Conservation (phyloP, 371 early-diverging fungal species). For the Capniomyces stellatus region DNA sequence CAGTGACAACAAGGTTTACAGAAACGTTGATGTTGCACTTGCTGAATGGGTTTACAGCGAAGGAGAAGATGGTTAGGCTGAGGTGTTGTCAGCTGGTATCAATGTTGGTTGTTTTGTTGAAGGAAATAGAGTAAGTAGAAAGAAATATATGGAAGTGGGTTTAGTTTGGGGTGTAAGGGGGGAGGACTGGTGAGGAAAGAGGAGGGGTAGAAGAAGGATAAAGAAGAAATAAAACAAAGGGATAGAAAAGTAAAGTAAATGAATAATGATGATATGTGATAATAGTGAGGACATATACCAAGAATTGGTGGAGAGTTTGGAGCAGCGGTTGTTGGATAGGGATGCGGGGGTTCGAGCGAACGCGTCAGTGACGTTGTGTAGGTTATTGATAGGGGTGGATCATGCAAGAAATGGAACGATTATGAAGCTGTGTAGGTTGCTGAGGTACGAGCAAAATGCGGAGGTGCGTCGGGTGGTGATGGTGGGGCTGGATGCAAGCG, state of each 20-base stretch:
- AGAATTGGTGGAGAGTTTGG: constrained; percentile 38
- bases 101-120: constrained; percentile 47
- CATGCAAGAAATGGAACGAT: constrained; percentile 37
- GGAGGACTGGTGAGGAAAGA: too few species aligned
- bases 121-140: constrained; percentile 48
- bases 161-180: too few species aligned
- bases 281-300: constrained; percentile 55
- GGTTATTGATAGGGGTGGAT: constrained; percentile 41
- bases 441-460: constrained; percentile 57
- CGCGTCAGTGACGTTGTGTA: constrained; percentile 58
- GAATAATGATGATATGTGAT: not conserved
- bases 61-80: constrained; percentile 51
- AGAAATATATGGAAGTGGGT: not conserved
- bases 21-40: constrained; percentile 46
- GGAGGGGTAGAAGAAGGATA: too few species aligned
- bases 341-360: constrained; percentile 62
- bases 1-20: constrained; percentile 49
- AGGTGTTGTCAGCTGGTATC: constrained; percentile 67
- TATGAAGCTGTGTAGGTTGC: constrained; percentile 34
- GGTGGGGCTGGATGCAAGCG: constrained; percentile 45
- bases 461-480: constrained; percentile 74
- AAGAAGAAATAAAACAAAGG: too few species aligned
- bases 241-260: too few species aligned
- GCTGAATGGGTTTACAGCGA: constrained; percentile 50
- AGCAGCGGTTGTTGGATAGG: constrained; percentile 59